Percentiles rank a stretch among this genome's conserved stretches.
Conservation (phyloP, 2,329 filamentous ascomycete species). For the Chalaropsis thielavioides region DNA sequence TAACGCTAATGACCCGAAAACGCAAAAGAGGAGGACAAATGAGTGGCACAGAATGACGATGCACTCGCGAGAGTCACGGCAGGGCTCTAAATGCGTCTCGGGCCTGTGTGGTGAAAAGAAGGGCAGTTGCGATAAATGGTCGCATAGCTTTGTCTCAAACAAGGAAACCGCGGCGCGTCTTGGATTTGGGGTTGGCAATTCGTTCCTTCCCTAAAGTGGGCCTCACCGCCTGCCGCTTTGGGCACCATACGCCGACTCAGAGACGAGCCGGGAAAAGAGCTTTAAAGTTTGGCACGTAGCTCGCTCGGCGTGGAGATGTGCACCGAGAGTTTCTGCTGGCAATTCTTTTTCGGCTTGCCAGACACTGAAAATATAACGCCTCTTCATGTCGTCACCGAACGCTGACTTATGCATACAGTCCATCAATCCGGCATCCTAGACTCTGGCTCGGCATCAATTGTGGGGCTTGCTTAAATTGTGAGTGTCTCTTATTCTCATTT, state of each 20-base stretch:
- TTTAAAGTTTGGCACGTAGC: not conserved
- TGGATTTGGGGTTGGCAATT: not conserved
- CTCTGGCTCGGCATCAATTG: not conserved
- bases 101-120: not conserved
- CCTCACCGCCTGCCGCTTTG: slow-evolving; percentile 20
- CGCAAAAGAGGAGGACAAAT: not conserved
- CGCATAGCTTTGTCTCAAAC: not conserved
- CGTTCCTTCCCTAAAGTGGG: slow-evolving; percentile 19
- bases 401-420: not conserved
- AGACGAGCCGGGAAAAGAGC: not conserved
- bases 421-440: not conserved
- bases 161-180: slow-evolving; percentile 14
- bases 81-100: not conserved
- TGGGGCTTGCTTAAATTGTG: slow-evolving; percentile 1
- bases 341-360: not conserved
- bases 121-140: not conserved
- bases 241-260: not conserved
- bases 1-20: too few relatives aligned
- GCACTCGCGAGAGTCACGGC: not conserved
- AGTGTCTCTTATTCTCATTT: not conserved
- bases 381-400: not conserved
- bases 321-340: not conserved
- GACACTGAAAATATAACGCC: not conserved
- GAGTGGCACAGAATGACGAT: not conserved
- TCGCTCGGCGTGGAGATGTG: not conserved